Base-by-base conservation (phyloP, 1,139 yeast genomes). In the Trichomonascaceae sp. region DNA sequence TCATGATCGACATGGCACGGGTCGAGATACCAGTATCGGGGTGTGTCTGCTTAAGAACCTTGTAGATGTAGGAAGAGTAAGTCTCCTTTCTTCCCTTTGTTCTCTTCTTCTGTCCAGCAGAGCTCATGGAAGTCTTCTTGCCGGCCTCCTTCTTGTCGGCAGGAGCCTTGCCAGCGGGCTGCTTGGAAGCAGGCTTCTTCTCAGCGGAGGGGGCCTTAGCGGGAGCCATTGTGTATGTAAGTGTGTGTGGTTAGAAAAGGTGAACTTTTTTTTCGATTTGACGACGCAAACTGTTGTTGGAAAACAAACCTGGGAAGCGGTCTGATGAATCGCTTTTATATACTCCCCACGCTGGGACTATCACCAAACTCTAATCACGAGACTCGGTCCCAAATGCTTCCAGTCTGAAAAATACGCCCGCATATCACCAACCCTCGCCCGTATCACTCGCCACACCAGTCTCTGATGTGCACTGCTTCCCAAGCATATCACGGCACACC, bases 21-120 rank as follows among this genome's bases (percentile, higher is more conserved):
- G 87, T 94, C 50, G 98, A 89, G 62, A 89, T 89, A 85, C 98
- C 98, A 46, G 98, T 89, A 66, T 89, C 97, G 66, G 98, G 95
- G 69, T 92, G 96, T 48, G 98, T 87, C 74, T 89, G 95, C 71
- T 87, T 84, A 65, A 87, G 77, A 52, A 85, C 97, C 71, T 89
- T 89, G 92, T 87, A 89, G 61, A 89, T 89, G 71, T 89, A 89
- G 46, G 97, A 85, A 48, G 96, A 85, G 76, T 87, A 89, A 46
- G 98, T 85, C 70, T 89, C 97, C 81, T 85, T 87, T 78, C 98
- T 84, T 56, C 92, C 70, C 80, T 87, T 89, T 54, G 85, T 63
- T 74, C 93, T 85, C 85, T 82, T 87, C 77, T 85, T 87, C 62
- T 76, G 67, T 54, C 76, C 92, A 43, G 81, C 74, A 45, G 80